These are phyloP conservation scores for Orbilia javanica DNA, from an alignment of 2,329 filamentous ascomycete species.

Conservation along the genomic window DNA sequence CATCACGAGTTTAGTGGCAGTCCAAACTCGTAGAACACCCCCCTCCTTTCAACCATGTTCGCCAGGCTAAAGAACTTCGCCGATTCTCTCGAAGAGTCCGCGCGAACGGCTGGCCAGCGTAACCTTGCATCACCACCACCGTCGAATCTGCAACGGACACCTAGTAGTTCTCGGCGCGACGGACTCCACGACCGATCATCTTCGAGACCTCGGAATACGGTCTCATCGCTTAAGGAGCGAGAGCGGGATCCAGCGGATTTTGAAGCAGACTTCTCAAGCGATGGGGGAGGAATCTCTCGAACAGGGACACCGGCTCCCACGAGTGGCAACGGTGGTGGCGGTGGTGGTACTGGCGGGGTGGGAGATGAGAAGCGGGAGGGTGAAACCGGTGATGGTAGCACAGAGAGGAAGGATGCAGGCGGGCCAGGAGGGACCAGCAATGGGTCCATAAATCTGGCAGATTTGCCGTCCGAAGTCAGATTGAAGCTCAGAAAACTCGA, in stretches of 20 bases:
- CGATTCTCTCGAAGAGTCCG: conserved; percentile 58
- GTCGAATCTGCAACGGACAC: conserved; percentile 36
- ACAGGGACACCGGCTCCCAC: conserved; percentile 49
- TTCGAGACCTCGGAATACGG: conserved; percentile 47
- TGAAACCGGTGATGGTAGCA: conserved; percentile 50
- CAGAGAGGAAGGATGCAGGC: conserved; percentile 44
- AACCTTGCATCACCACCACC: conserved; percentile 46
- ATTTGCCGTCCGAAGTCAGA: conserved; percentile 80
- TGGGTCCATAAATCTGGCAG: conserved; percentile 63
- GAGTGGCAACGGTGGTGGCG: conserved; percentile 1
- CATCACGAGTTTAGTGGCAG: conserved; percentile 31
- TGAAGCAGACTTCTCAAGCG: conserved; percentile 53
- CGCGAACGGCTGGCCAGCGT: conserved; percentile 44
- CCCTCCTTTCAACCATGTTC: conserved; percentile 35
- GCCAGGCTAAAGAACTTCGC: conserved; percentile 52
- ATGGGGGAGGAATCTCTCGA: conserved; percentile 42
- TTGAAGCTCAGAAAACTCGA: conserved; percentile 86
- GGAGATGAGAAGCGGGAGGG: conserved; percentile 53
- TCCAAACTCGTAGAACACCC: conserved; percentile 15
- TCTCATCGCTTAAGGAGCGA: conserved; percentile 44
- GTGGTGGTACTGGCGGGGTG: conserved; percentile 24
- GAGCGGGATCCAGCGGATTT: conserved; percentile 58
- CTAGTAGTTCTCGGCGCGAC: conserved; percentile 46
- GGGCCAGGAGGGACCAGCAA: conserved; percentile 1
- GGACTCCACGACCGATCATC: conserved; percentile 33